Evolutionary conservation across 75 land plant species (phyloP), one percentile per base, ranked within the genome.

Genomic region (Adiantum capillusveneris): DNA sequence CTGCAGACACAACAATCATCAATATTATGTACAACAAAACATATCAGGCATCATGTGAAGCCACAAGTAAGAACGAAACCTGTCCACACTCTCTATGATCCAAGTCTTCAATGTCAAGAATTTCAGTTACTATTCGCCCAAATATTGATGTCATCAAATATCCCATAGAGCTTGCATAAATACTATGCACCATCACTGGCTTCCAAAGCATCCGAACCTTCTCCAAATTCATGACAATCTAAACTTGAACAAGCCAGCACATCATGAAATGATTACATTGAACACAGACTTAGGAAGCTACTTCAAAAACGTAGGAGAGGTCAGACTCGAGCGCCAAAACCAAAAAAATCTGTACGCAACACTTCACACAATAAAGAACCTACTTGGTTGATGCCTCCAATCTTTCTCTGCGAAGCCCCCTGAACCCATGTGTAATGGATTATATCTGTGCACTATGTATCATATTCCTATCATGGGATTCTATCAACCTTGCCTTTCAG

Each of bases 71-170:
- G 27, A 24, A 25, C 24, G 2, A 48, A 19, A 95, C 99, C 99
- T 95, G 81, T 31, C 79, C 75, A 65, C 92, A 79, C 62, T 95
- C 99, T 44, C 84, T 92, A 18, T 82, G 92, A 39, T 92, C 87
- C 58, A 95, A 75, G 58, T 95, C 99, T 73, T 86, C 92, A 44
- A 90, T 42, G n/a, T 69, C 65, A 18, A 95, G 96, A 42, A 95
- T 78, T 45, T 95, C 99, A 71, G 43, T 60, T 19, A 73, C 56
- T 1, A 95, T 69, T 57, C 83, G 68, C 14, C 78, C 64, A 42
- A 86, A 85, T 18, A 84, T 74, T 57, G 74, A 56, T 26, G 92
- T 83, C 53, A 90, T 53, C 29, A 90, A 59, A 53, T 20, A 62
- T 20, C 57, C 78, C 78, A 95, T 76, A 29, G 69, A 42, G 65